Percentiles rank a stretch among this genome's conserved stretches.
These are phyloP conservation scores for Crithidia acanthocephali DNA, from an alignment of 208 protist species.

Conservation along the genomic window DNA sequence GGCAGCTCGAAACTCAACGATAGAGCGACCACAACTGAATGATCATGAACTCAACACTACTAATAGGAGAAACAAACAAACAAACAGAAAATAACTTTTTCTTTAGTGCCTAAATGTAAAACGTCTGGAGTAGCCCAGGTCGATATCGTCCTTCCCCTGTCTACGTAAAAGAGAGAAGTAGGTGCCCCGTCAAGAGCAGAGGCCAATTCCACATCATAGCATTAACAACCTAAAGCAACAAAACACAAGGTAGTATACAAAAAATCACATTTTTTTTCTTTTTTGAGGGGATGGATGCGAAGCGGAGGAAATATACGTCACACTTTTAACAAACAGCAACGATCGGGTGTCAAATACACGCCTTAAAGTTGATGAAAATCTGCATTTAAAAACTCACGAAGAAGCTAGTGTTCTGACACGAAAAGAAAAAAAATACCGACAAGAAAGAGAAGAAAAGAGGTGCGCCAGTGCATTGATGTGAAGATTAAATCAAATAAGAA, in stretches of 20 bases:
- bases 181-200: too few species aligned
- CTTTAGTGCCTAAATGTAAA: background rate
- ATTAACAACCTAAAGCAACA: background rate
- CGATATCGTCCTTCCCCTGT: too few species aligned
- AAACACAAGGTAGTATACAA: background rate
- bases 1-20: background rate
- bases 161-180: too few species aligned
- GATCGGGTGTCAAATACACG: background rate
- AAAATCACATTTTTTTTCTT: background rate
- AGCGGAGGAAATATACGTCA: background rate
- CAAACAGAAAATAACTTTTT: conserved; percentile 7
- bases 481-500: conserved; percentile 3
- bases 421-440: conserved; percentile 11
- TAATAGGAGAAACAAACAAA: conserved; percentile 9
- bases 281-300: background rate
- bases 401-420: conserved; percentile 9
- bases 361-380: conserved; percentile 5
- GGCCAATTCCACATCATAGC: too few species aligned
- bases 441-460: conserved; percentile 8
- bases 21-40: background rate
- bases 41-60: background rate
- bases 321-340: background rate
- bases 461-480: conserved; percentile 1
- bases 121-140: background rate
- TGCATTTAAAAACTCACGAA: conserved; percentile 4